These are phyloP conservation scores for Graphilbum fragrans DNA, from an alignment of 2,329 filamentous ascomycete genomes.

Conservation along the genomic window DNA sequence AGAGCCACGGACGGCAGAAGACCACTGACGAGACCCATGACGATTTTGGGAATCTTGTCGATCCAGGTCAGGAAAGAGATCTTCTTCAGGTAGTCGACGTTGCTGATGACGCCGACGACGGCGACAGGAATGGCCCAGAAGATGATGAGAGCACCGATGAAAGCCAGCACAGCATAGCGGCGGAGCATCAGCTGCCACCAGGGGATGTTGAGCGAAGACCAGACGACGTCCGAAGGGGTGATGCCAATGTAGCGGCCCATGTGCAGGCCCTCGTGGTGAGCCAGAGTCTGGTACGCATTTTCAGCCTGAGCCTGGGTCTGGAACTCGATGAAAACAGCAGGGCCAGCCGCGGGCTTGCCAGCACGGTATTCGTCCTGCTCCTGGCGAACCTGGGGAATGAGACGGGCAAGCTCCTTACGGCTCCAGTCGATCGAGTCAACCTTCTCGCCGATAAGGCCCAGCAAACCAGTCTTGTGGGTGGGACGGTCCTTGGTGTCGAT, in stretches of 20 bases:
- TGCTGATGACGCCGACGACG: slow-evolving; percentile 74
- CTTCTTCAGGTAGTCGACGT: slow-evolving; percentile 57
- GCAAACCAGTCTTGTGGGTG: slow-evolving; percentile 56
- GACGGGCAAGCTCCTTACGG: slow-evolving; percentile 61
- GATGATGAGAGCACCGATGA: slow-evolving; percentile 66
- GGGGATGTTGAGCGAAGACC: slow-evolving; percentile 70
- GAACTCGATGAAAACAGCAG: slow-evolving; percentile 88
- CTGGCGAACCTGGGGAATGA: slow-evolving; percentile 59
- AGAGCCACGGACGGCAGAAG: slow-evolving; percentile 71
- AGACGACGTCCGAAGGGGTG: slow-evolving; percentile 72
- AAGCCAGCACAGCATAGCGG: slow-evolving; percentile 53
- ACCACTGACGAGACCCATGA: slow-evolving; percentile 75
- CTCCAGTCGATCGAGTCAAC: slow-evolving; percentile 93
- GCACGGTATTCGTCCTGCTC: slow-evolving; percentile 55
- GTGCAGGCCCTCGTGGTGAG: slow-evolving; percentile 76
- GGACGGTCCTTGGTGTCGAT: slow-evolving; percentile 62
- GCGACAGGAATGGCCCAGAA: slow-evolving; percentile 76
- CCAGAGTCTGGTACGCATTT: slow-evolving; percentile 71
- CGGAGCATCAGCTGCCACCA: slow-evolving; percentile 80
- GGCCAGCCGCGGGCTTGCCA: slow-evolving; percentile 53
- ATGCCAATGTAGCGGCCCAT: slow-evolving; percentile 81
- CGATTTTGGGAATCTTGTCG: slow-evolving; percentile 50
- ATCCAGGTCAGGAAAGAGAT: slow-evolving; percentile 63
- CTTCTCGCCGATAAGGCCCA: slow-evolving; percentile 68
- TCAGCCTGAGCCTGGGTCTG: slow-evolving; percentile 72